Evolutionary conservation across 148 eudicot species (phyloP), one percentile per base, ranked within the genome.

Genomic region (Persicaria tinctoria): DNA sequence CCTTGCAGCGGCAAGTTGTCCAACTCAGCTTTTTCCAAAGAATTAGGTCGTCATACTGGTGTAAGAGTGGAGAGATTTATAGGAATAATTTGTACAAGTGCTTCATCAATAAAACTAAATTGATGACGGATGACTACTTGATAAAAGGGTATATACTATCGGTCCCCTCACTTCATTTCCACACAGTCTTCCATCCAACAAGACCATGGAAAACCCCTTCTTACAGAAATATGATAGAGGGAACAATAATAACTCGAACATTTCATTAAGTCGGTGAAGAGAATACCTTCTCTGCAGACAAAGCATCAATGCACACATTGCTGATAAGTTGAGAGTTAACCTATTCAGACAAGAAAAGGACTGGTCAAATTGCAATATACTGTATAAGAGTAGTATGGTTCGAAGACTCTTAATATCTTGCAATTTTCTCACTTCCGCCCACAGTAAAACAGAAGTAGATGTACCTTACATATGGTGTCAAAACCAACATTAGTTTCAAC

Each of bases 311-410:
- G 85, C 99, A 95, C 44, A 95, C 89, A 79, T 95, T 95, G 94
- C 99, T 95, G 77, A 95, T 92, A 74, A 95, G 92, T 86, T 95
- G 99, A 45, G 99, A 95, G 76, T 95, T 90, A 59, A 95, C 99
- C 99, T 95, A 79, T 74, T 77, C 18, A 74, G 23, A 73, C 9
- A 14, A 48, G 13, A 20, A 8, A 66, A 66, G n/a, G 18, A 13
- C 48, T 1, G 47, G 48, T 66, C 18, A 66, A 17, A 44, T 66
- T 57, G 23, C 45, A 48, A 12, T 51, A 51, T 8, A 46, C 47
- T 10, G 13, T 1, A 32, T 13, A 38, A 1, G 17, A 66, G 18
- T 47, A 11, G 44, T 64, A 66, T 41, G 70, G 70, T 66, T 47
- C 17, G 5, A 63, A 63, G 1, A 63, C 32, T 63, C 46, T 63